phyloP scores from a whole-genome alignment of 1,284 basidiomycete genomes.

The Acaromyces ingoldii region DNA sequence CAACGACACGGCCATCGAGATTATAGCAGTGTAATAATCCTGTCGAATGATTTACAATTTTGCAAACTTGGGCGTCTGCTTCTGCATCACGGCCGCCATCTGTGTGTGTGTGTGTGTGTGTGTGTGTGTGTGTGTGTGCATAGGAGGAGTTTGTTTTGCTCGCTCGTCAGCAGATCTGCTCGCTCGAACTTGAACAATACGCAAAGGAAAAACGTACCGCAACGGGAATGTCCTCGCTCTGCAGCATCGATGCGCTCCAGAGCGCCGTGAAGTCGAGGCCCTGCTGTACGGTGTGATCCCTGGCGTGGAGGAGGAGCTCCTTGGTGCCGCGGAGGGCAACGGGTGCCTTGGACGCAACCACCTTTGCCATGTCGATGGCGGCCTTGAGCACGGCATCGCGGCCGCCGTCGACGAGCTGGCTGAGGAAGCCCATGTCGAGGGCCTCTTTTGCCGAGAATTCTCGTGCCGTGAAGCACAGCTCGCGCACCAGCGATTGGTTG shows the following conservation, averaged over 20 bases:
- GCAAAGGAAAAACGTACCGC: constrained; percentile 32
- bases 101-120: too few species aligned
- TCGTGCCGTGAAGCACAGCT: constrained; percentile 74
- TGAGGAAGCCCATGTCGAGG: constrained; percentile 68
- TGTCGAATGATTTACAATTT: too few species aligned
- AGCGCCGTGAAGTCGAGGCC: constrained; percentile 72
- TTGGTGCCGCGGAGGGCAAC: constrained; percentile 78
- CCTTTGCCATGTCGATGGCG: constrained; percentile 64
- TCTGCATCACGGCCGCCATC: constrained; percentile 54
- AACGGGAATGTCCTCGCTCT: constrained; percentile 60
- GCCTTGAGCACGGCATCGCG: constrained; percentile 57
- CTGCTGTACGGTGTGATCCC: constrained; percentile 73
- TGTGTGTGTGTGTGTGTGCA: too few species aligned
- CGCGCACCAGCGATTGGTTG: constrained; percentile 71
- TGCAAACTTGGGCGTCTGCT: constrained; percentile 48
- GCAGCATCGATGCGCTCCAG: constrained; percentile 70
- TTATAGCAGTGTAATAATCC: too few species aligned
- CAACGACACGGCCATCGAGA: too few species aligned
- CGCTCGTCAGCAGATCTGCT: background rate
- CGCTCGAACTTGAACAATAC: background rate
- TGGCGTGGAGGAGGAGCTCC: constrained; percentile 65
- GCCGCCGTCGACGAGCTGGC: constrained; percentile 67
- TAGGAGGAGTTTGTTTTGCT: background rate
- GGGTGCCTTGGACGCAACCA: constrained; percentile 73
- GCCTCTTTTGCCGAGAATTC: constrained; percentile 70